Base-by-base conservation (phyloP, 306 rosid genomes). In the Prosopis cineraria region DNA sequence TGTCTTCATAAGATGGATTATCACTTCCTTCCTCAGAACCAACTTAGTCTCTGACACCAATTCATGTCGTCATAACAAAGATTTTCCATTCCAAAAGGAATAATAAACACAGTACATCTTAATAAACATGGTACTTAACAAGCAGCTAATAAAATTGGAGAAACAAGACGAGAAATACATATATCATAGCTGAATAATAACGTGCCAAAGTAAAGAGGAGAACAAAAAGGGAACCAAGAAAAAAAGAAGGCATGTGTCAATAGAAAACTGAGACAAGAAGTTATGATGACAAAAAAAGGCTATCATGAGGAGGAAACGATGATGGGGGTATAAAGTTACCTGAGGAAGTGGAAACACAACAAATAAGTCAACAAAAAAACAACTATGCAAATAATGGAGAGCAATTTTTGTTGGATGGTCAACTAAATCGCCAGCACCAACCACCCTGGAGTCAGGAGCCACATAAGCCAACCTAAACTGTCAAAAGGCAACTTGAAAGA, bases 391-490 rank as follows among this genome's bases (percentile, higher is more conserved):
- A 84, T 93, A 93, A 82, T 89, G 68, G 47, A 79, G 59, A 36
- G 97, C 97, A 70, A 93, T 91, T 83, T 84, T 80, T 77, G 77
- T 87, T 17, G 98, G 98, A 75, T 87, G 89, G 81, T 91, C 98
- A 75, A 86, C 96, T 82, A 93, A 79, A 71, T 86, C 92, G 37
- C 98, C 98, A 60, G 98, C 93, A 84, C 98, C 98, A 80, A 93
- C 91, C 58, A 91, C 96, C 75, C 75, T 82, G 0, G 98, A 80
- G 74, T 93, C 98, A 3, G 92, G 97, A 80, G 93, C 91, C 75
- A 93, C 96, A 81, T 84, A 93, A 58, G 98, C 98, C 88, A 93
- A 82, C 86, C 89, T 88, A 82, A 90, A 93, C 98, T 93, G 93
- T 77, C 79, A 79, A 75, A 29, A 60, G 75, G 34, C 9, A 82